These are phyloP conservation scores for Blastobotrys niveus DNA, from an alignment of 1,139 yeast species.

Conservation along the genomic window DNA sequence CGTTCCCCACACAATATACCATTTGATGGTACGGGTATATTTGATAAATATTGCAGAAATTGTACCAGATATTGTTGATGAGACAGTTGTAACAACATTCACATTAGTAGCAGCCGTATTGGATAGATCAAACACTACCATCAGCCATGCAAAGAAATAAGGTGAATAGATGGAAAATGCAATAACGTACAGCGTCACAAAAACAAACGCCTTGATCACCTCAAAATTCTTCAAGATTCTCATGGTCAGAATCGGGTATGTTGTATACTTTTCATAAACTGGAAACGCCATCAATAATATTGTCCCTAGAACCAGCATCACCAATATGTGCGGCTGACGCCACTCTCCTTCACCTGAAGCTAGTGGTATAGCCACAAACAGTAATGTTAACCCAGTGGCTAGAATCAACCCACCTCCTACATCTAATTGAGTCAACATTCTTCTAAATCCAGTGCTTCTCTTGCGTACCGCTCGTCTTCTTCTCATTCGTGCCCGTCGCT, in stretches of 20 bases:
- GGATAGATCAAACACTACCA: conserved; percentile 47
- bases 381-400: conserved; percentile 18
- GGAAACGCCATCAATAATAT: conserved; percentile 15
- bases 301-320: conserved; percentile 15
- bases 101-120: conserved; percentile 59
- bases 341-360: conserved; percentile 14
- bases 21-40: conserved; percentile 47
- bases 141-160: conserved; percentile 39
- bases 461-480: not conserved
- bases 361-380: conserved; percentile 20
- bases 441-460: conserved; percentile 4
- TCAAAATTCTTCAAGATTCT: conserved; percentile 13
- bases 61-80: conserved; percentile 54
- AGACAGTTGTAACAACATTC: conserved; percentile 56
- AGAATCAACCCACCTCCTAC: conserved; percentile 18
- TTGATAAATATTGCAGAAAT: conserved; percentile 50
- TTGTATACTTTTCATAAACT: conserved; percentile 17
- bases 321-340: conserved; percentile 12
- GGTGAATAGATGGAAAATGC: conserved; percentile 20
- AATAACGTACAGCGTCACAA: conserved; percentile 17
- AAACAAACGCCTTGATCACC: conserved; percentile 16
- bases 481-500: not conserved
- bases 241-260: conserved; percentile 17
- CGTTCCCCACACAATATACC: conserved; percentile 53
- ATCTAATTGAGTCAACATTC: conserved; percentile 18